Evolutionary conservation across 1,139 yeast genomes (phyloP), one percentile per base, ranked within the genome.

Genomic region (Taphrina betulina): DNA sequence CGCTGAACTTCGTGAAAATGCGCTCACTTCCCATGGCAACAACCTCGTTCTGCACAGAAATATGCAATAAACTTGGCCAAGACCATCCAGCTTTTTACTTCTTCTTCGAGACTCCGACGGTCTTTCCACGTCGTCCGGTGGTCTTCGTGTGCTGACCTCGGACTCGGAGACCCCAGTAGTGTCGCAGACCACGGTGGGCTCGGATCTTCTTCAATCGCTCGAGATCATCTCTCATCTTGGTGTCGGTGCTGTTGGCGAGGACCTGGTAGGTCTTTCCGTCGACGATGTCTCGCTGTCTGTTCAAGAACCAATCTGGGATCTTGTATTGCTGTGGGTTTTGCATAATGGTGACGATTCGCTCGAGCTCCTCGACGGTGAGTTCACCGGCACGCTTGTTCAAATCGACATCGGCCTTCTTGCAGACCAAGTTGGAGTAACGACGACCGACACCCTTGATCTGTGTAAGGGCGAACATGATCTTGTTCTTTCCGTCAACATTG

Each of bases 181-280:
- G 99, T 85, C 99, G 88, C 78, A 92, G 86, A 90, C 99, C 99
- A 81, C 97, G 86, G 94, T 92, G 98, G 73, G 97, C 82, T 85
- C 97, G 92, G 85, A 94, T 92, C 82, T 94, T 92, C 95, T 94
- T 94, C 78, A 92, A 84, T 83, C 97, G 92, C 82, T 92, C 98
- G 78, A 92, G 83, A 75, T 92, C 98, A 76, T 92, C 99, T 86
- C 99, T 94, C 79, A 92, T 87, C 82, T 92, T 92, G 73, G 96
- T 87, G 81, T 94, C 98, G 78, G 94, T 81, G 82, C 87, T 87
- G 92, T 92, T 92, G 72, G 97, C 97, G 72, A 92, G 85, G 74
- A 87, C 87, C 82, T 92, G 99, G 83, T 88, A 83, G 81, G 92
- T 95, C 84, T 94, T 92, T 80, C 98, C 99, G 75, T 92, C 97